phyloP scores from a whole-genome alignment of 148 eudicot genomes.

The Cornus kousa region DNA sequence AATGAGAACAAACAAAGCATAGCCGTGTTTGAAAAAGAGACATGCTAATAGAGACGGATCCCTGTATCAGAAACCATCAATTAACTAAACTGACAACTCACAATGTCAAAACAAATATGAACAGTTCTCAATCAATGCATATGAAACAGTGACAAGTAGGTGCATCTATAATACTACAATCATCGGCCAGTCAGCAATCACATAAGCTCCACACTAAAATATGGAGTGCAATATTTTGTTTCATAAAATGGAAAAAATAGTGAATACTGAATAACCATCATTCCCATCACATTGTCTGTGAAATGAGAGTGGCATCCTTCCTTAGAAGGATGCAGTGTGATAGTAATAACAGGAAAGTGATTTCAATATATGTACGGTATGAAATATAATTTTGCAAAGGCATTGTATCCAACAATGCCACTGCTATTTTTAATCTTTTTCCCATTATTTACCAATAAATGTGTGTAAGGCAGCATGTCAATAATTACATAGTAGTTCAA shows the following conservation, averaged over 20 bases:
- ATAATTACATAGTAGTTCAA: not conserved
- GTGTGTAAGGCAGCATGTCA: not conserved
- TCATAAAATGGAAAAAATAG: not conserved
- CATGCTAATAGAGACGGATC: conserved; percentile 91
- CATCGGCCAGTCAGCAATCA: not conserved
- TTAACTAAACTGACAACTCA: conserved; percentile 5
- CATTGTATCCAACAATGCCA: not conserved
- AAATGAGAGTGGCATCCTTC: not conserved
- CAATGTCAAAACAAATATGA: not conserved
- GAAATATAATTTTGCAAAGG: not conserved
- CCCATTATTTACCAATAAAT: not conserved
- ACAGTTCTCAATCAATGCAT: not conserved
- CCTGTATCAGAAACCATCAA: conserved; percentile 44
- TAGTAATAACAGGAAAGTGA: not conserved
- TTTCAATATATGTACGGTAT: no score
- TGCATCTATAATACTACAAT: not conserved
- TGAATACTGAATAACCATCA: not conserved
- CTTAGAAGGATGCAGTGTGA: not conserved
- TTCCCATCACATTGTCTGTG: not conserved
- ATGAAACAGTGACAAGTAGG: not conserved
- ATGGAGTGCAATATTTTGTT: not conserved
- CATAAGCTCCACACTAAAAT: not conserved
- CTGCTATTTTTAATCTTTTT: not conserved
- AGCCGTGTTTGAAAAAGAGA: conserved; percentile 71
- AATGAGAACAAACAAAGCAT: conserved; percentile 93